A percentile compares a stretch with the other conserved stretches of the same genome.
Evolutionary conservation across 192 early-diverging fungal species (phyloP).

Genomic region (Paraglomus brasilianum): DNA sequence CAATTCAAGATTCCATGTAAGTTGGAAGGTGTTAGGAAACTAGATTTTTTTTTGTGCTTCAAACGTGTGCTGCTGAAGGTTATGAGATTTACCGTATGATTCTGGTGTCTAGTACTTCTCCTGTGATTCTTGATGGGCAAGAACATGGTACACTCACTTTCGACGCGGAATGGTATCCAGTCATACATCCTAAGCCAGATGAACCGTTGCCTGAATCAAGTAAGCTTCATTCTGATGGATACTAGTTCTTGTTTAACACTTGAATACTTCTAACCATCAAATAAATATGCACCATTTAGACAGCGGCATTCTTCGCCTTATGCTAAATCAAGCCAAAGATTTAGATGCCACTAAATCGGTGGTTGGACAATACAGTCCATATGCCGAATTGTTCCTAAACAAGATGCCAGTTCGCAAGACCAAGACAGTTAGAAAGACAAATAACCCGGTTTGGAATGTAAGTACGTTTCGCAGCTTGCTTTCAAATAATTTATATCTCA

Average conservation of each 20-base stretch:
- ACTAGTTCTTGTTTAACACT: slow-evolving; percentile 18
- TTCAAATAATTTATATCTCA: too few relatives aligned
- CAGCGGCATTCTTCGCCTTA: slow-evolving; percentile 70
- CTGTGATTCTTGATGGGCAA: slow-evolving; percentile 37
- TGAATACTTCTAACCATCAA: slow-evolving; percentile 32
- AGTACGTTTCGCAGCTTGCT: not conserved
- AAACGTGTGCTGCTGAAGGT: slow-evolving; percentile 36
- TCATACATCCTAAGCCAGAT: slow-evolving; percentile 37
- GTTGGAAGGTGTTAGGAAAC: slow-evolving; percentile 38
- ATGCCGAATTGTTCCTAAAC: slow-evolving; percentile 60
- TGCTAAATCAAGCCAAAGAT: slow-evolving; percentile 66
- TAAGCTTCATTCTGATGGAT: slow-evolving; percentile 15
- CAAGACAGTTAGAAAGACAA: slow-evolving; percentile 68
- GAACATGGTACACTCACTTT: slow-evolving; percentile 46
- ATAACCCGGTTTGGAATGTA: slow-evolving; percentile 34
- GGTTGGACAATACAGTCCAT: slow-evolving; percentile 44
- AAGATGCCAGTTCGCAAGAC: slow-evolving; percentile 51
- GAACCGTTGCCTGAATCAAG: slow-evolving; percentile 51
- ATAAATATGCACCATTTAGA: slow-evolving; percentile 37
- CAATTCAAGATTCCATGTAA: slow-evolving; percentile 47
- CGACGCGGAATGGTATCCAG: slow-evolving; percentile 41
- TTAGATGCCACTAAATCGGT: slow-evolving; percentile 48
- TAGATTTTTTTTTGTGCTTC: slow-evolving; percentile 19
- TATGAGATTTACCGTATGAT: not conserved
- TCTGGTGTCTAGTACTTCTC: slow-evolving; percentile 33